Percentiles rank a stretch among this genome's conserved stretches.
These are phyloP conservation scores for Neopestalotiopsis clavispora DNA, from an alignment of 2,329 filamentous ascomycete genomes.

Conservation along the genomic window DNA sequence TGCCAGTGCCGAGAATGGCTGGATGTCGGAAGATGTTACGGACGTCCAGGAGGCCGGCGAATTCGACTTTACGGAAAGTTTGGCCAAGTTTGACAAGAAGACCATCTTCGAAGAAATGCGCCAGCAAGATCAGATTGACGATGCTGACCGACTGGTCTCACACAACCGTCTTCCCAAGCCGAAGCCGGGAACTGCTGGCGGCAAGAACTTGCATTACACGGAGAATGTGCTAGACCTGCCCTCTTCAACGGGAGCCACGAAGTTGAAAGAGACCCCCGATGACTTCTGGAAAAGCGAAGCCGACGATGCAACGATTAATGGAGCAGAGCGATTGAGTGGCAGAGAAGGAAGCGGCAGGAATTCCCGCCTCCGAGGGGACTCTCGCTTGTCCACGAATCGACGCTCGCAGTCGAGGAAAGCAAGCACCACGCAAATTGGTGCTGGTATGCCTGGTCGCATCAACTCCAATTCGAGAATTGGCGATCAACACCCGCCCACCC, in stretches of 20 bases:
- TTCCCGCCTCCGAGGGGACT: slow-evolving; percentile 55
- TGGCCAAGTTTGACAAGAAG: slow-evolving; percentile 94
- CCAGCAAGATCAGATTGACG: slow-evolving; percentile 86
- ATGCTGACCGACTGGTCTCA: slow-evolving; percentile 86
- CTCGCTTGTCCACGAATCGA: slow-evolving; percentile 52
- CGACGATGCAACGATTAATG: slow-evolving; percentile 56
- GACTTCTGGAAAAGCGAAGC: slow-evolving; percentile 79
- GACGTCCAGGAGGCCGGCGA: slow-evolving; percentile 93
- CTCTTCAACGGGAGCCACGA: slow-evolving; percentile 34
- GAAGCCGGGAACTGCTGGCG: slow-evolving; percentile 74
- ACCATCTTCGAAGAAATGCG: slow-evolving; percentile 91
- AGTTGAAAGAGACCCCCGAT: slow-evolving; percentile 44
- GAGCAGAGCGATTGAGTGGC: slow-evolving; percentile 53
- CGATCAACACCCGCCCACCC: slow-evolving; percentile 30
- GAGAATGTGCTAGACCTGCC: slow-evolving; percentile 85
- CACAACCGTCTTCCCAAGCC: slow-evolving; percentile 74
- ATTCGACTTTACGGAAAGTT: slow-evolving; percentile 88
- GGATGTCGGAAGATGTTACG: slow-evolving; percentile 95
- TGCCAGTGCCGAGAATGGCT: slow-evolving; percentile 69
- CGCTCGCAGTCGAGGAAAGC: slow-evolving; percentile 64
- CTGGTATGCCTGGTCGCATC: slow-evolving; percentile 48
- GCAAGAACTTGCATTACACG: slow-evolving; percentile 89
- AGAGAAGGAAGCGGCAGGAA: slow-evolving; percentile 57
- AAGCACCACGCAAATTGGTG: slow-evolving; percentile 43
- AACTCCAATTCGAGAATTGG: slow-evolving; percentile 49